phyloP scores from a whole-genome alignment of 352 stramenopile genomes.

The Globisporangium spinosum region DNA sequence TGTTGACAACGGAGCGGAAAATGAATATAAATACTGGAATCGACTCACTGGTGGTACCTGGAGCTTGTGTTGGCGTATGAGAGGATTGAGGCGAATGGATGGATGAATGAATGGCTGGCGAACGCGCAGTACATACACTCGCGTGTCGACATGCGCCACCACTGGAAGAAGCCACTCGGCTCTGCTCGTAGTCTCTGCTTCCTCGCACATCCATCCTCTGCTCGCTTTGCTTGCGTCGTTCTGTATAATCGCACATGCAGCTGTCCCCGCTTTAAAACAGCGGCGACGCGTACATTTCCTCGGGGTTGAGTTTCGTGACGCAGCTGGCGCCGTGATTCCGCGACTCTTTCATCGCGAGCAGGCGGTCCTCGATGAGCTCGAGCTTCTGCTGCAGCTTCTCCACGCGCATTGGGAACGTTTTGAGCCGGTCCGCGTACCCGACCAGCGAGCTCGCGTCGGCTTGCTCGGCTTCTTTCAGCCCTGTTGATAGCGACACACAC shows the following conservation, averaged over 20 bases:
- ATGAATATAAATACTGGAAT: too few species aligned
- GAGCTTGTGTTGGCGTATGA: too few species aligned
- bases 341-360: constrained; percentile 60
- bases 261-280: constrained; percentile 35
- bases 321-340: constrained; percentile 28
- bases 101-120: too few species aligned
- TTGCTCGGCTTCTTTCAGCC: constrained; percentile 58
- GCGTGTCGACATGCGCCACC: background rate
- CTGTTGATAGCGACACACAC: constrained; percentile 20
- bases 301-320: constrained; percentile 28
- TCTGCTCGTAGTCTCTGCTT: background rate
- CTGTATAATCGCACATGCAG: background rate
- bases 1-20: too few species aligned
- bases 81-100: too few species aligned
- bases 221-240: background rate
- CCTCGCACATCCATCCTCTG: background rate
- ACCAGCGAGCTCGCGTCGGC: constrained; percentile 54
- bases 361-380: constrained; percentile 56
- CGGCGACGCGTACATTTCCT: constrained; percentile 30
- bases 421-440: constrained; percentile 67
- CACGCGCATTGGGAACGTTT: constrained; percentile 60
- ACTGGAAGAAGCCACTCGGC: background rate
- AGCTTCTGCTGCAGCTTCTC: constrained; percentile 68
- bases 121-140: too few species aligned
- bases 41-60: too few species aligned